Conservation (phyloP, 176 grass and related monocot genomes). For the Poa annua region DNA sequence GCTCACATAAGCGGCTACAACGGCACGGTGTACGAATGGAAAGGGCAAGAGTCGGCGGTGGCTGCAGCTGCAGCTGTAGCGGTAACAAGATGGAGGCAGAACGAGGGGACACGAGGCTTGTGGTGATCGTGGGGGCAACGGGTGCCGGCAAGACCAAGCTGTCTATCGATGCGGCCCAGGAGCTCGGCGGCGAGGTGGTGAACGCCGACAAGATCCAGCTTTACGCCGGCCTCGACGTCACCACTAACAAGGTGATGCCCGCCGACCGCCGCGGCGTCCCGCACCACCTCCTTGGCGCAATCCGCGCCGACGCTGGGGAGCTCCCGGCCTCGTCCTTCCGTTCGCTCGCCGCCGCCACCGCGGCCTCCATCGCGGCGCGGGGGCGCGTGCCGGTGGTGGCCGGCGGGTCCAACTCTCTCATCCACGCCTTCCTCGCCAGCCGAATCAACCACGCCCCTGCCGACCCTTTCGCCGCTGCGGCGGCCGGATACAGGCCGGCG, state of each 20-base stretch:
- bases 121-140: slow-evolving; percentile 82
- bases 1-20: slow-evolving; percentile 12
- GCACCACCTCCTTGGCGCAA: slow-evolving; percentile 82
- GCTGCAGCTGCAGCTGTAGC: slow-evolving; percentile 5
- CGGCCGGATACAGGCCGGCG: slow-evolving; percentile 38
- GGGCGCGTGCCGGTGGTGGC: slow-evolving; percentile 66
- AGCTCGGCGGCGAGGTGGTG: slow-evolving; percentile 71
- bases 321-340: slow-evolving; percentile 48
- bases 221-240: slow-evolving; percentile 79
- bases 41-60: neutral
- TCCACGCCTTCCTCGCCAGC: slow-evolving; percentile 66
- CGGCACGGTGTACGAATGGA: slow-evolving; percentile 26
- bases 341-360: slow-evolving; percentile 40
- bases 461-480: slow-evolving; percentile 56
- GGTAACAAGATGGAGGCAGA: slow-evolving; percentile 4
- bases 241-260: slow-evolving; percentile 81
- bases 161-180: slow-evolving; percentile 71
- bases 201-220: slow-evolving; percentile 97
- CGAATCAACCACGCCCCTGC: neutral
- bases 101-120: slow-evolving; percentile 33
- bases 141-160: slow-evolving; percentile 92
- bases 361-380: slow-evolving; percentile 47
- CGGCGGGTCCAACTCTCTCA: slow-evolving; percentile 88
- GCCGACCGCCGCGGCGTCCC: slow-evolving; percentile 63
- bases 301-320: slow-evolving; percentile 53